A percentile compares a stretch with the other conserved stretches of the same genome.
These are phyloP conservation scores for Kokia cookei DNA, from an alignment of 441 rosid genomes.

Conservation along the genomic window DNA sequence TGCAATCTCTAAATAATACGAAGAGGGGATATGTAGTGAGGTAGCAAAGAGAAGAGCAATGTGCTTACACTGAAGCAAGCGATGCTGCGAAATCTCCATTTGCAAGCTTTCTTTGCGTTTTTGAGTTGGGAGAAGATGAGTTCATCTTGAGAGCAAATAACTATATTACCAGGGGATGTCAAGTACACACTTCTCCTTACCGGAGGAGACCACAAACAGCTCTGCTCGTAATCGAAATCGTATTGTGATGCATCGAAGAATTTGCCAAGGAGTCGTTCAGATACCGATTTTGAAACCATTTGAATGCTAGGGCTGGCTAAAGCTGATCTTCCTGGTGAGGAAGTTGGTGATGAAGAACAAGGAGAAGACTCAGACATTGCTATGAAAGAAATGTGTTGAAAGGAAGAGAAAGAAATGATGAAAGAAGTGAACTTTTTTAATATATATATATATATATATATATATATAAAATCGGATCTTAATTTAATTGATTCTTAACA, in stretches of 20 bases:
- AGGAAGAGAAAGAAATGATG: background rate
- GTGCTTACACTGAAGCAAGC: constrained; percentile 20
- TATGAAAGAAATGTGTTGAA: background rate
- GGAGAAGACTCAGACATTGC: constrained; percentile 13
- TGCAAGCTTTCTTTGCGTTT: constrained; percentile 17
- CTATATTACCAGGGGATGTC: constrained; percentile 45
- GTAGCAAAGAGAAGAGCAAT: background rate
- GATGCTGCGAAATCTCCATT: background rate
- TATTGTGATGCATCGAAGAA: constrained; percentile 61
- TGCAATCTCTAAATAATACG: background rate
- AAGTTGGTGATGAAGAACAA: constrained; percentile 8
- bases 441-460: no score
- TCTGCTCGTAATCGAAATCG: constrained; percentile 58
- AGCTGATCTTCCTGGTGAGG: constrained; percentile 10
- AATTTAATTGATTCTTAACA: no score
- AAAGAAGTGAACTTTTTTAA: background rate
- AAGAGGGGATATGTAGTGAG: background rate
- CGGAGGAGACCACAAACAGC: constrained; percentile 85
- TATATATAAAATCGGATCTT: no score
- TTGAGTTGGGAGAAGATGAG: constrained; percentile 37
- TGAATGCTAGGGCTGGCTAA: constrained; percentile 25
- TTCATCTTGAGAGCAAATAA: constrained; percentile 36
- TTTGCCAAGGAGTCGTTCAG: constrained; percentile 58
- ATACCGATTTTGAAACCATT: constrained; percentile 51
- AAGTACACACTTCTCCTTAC: constrained; percentile 48